phyloP scores from a whole-genome alignment of 352 stramenopile species.

The Globisporangium middletonii region DNA sequence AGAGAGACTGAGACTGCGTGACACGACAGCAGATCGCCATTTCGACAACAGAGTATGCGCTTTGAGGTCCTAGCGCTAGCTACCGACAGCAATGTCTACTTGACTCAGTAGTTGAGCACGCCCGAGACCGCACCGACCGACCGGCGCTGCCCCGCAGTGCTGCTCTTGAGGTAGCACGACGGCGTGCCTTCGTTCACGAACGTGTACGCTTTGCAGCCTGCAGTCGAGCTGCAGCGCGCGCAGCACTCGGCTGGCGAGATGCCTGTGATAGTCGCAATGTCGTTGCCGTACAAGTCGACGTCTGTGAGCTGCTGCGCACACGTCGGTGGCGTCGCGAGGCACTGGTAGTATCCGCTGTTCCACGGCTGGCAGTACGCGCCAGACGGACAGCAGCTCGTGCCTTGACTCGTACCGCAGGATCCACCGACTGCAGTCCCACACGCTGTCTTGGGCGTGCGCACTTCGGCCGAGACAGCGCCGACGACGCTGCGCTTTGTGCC shows the following conservation, averaged over 20 bases:
- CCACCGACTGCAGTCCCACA: background rate
- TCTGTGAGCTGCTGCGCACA: conserved; percentile 31
- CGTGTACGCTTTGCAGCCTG: conserved; percentile 36
- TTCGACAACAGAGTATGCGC: too few relatives aligned
- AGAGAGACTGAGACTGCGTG: background rate
- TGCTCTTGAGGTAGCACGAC: conserved; percentile 35
- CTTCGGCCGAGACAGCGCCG: background rate
- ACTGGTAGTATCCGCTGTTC: conserved; percentile 36
- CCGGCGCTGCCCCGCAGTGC: background rate
- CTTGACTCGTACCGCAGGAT: background rate
- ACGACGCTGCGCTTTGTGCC: background rate
- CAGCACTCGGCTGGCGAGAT: conserved; percentile 28
- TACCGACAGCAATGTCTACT: too few relatives aligned
- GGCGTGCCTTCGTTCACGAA: conserved; percentile 27
- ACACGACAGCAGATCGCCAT: too few relatives aligned
- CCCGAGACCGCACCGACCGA: background rate
- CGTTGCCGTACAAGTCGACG: conserved; percentile 34
- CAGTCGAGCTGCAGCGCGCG: conserved; percentile 28
- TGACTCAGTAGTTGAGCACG: background rate
- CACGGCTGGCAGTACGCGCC: conserved; percentile 37
- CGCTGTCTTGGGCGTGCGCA: background rate
- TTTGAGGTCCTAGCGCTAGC: too few relatives aligned
- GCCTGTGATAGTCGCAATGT: conserved; percentile 24
- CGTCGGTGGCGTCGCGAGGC: conserved; percentile 20
- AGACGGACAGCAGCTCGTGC: conserved; percentile 17